Percentiles rank a stretch among this genome's conserved stretches.
phyloP scores from a whole-genome alignment of 2,329 filamentous ascomycete genomes.

The Gaeumannomyces sp. region DNA sequence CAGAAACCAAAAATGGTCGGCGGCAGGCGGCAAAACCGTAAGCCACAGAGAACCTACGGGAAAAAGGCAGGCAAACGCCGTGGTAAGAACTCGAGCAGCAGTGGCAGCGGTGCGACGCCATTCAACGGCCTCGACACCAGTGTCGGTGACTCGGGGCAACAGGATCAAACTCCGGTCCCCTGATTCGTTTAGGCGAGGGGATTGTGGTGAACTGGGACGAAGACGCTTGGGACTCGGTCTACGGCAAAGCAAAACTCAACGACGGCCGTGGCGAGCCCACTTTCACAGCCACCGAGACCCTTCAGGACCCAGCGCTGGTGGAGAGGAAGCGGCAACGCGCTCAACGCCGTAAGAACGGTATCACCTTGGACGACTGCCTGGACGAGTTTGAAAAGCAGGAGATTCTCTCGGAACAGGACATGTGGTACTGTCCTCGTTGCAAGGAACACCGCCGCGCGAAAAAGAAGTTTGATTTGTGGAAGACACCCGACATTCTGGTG shows the following conservation, averaged over 20 bases:
- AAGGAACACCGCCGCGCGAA: conserved; percentile 88
- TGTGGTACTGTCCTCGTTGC: conserved; percentile 95
- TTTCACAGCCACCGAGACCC: conserved; percentile 44
- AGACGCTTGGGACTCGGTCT: conserved; percentile 65
- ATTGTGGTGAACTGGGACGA: conserved; percentile 82
- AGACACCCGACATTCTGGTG: conserved; percentile 87
- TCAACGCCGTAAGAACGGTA: conserved; percentile 64
- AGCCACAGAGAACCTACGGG: conserved; percentile 36
- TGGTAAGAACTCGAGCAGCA: conserved; percentile 35
- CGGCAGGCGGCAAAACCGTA: conserved; percentile 19
- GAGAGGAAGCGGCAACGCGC: conserved; percentile 57
- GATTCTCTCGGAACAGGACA: conserved; percentile 88
- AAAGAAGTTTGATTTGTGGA: conserved; percentile 98
- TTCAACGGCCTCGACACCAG: conserved; percentile 18
- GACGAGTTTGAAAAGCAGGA: conserved; percentile 94
- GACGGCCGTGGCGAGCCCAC: conserved; percentile 55
- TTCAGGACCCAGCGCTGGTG: conserved; percentile 58
- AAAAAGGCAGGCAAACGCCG: conserved; percentile 42
- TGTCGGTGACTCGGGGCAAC: conserved; percentile 26
- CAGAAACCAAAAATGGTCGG: conserved; percentile 5
- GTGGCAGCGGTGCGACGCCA: conserved; percentile 20
- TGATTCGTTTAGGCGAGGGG: conserved; percentile 76
- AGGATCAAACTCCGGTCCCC: conserved; percentile 43
- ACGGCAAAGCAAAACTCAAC: conserved; percentile 43
- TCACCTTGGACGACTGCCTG: conserved; percentile 83